These are phyloP conservation scores for Aphanomyces invadans DNA, from an alignment of 352 stramenopile genomes.

Conservation along the genomic window DNA sequence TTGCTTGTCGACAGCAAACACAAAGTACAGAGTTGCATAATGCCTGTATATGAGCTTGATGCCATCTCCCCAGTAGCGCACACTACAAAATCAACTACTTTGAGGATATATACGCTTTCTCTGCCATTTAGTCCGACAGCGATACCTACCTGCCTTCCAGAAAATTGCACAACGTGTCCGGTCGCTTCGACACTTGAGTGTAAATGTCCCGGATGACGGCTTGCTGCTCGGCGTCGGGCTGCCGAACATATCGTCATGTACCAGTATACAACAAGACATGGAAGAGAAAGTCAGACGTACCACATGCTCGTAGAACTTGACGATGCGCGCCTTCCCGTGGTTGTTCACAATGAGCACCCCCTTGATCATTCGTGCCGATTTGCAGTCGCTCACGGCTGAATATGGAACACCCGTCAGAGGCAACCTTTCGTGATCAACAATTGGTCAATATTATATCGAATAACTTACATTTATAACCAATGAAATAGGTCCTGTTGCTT, in stretches of 20 bases:
- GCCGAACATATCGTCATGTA: background rate
- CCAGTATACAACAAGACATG: background rate
- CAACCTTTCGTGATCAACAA: background rate
- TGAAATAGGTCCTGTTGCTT: background rate
- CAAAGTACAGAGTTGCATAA: constrained; percentile 99
- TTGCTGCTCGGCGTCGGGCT: constrained; percentile 95
- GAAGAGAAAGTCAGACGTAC: constrained; percentile 40
- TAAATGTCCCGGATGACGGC: constrained; percentile 97
- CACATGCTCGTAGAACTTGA: constrained; percentile 99
- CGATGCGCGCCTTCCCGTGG: constrained; percentile 96
- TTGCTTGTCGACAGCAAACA: constrained; percentile 97
- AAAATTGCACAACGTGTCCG: constrained; percentile 99
- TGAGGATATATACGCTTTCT: too few relatives aligned
- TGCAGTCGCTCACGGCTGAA: background rate
- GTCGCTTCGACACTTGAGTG: constrained; percentile 96
- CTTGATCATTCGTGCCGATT: constrained; percentile 91
- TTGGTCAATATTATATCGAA: too few relatives aligned
- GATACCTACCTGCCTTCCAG: constrained; percentile 89
- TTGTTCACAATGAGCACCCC: constrained; percentile 99
- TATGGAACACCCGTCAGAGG: constrained; percentile 3
- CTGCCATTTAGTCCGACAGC: too few relatives aligned
- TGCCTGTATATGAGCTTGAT: constrained; percentile 99
- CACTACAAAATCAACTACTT: too few relatives aligned
- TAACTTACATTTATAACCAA: background rate
- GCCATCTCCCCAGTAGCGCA: constrained; percentile 92